phyloP scores from a whole-genome alignment of 2,329 filamentous ascomycete species.

The Nectriaceae sp. region DNA sequence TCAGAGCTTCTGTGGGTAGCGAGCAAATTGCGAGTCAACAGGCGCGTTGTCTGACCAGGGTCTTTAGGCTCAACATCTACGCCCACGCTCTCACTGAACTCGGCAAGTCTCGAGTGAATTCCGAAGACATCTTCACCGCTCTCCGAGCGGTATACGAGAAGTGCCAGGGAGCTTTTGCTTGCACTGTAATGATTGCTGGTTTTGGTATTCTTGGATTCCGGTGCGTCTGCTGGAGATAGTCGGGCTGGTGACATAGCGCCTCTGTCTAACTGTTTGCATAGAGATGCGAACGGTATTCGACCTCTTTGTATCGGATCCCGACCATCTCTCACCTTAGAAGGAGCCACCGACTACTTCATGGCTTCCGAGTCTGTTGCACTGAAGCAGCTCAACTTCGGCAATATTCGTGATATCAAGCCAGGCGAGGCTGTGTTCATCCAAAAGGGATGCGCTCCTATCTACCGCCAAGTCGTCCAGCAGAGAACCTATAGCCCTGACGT shows the following conservation, averaged over 20 bases:
- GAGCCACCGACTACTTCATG: conserved; percentile 82
- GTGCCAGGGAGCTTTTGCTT: conserved; percentile 77
- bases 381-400: conserved; percentile 75
- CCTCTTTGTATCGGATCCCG: conserved; percentile 79
- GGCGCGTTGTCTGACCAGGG: conserved; percentile 4
- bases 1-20: conserved; percentile 55
- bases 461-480: conserved; percentile 70
- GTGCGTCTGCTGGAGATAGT: conserved; percentile 50
- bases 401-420: conserved; percentile 76
- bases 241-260: conserved; percentile 58
- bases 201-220: conserved; percentile 81
- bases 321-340: conserved; percentile 61
- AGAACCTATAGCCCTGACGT: conserved; percentile 74
- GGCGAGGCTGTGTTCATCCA: conserved; percentile 85
- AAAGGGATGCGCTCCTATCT: conserved; percentile 74
- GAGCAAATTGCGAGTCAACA: too few relatives aligned
- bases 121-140: conserved; percentile 74
- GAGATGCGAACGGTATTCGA: conserved; percentile 66
- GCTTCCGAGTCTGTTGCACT: conserved; percentile 87
- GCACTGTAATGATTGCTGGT: conserved; percentile 79
- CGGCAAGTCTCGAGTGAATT: conserved; percentile 78
- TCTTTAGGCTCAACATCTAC: conserved; percentile 72
- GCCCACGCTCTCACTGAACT: conserved; percentile 80
- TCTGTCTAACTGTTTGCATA: conserved; percentile 51
- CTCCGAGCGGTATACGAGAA: conserved; percentile 71